These are phyloP conservation scores for Talaromyces sp. DNA, from an alignment of 2,329 filamentous ascomycete genomes.

Conservation along the genomic window DNA sequence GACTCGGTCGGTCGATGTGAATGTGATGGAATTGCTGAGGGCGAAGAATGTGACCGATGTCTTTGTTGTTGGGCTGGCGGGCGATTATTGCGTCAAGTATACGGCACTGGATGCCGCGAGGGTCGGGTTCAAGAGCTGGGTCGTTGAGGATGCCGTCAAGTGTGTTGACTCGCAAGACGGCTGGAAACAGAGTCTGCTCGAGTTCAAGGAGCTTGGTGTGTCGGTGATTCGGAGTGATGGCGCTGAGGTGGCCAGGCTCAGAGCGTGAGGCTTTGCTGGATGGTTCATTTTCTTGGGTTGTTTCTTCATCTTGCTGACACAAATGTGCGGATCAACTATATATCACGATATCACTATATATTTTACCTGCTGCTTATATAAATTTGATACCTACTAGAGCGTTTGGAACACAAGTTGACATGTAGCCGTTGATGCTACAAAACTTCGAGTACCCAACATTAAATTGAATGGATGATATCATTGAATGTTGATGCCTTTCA, in stretches of 20 bases:
- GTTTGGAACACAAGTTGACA: neutral
- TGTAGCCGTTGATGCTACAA: neutral
- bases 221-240: conserved; percentile 55
- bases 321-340: neutral
- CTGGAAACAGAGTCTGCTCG: conserved; percentile 53
- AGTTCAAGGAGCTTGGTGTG: conserved; percentile 57
- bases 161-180: conserved; percentile 57
- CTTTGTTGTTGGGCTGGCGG: conserved; percentile 78
- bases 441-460: no score
- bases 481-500: no score
- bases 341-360: neutral
- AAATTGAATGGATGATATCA: no score
- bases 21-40: conserved; percentile 55
- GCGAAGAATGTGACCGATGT: conserved; percentile 65
- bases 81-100: conserved; percentile 80
- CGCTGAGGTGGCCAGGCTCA: conserved; percentile 51
- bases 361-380: neutral
- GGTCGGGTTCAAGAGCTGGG: conserved; percentile 70
- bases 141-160: conserved; percentile 73
- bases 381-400: neutral
- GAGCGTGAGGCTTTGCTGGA: neutral
- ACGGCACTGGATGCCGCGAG: conserved; percentile 73
- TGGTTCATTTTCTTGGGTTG: neutral
- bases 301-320: neutral
- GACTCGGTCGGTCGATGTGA: conserved; percentile 43